Base-by-base conservation (phyloP, 192 early-diverging fungal genomes). In the Coemansia reversa region DNA sequence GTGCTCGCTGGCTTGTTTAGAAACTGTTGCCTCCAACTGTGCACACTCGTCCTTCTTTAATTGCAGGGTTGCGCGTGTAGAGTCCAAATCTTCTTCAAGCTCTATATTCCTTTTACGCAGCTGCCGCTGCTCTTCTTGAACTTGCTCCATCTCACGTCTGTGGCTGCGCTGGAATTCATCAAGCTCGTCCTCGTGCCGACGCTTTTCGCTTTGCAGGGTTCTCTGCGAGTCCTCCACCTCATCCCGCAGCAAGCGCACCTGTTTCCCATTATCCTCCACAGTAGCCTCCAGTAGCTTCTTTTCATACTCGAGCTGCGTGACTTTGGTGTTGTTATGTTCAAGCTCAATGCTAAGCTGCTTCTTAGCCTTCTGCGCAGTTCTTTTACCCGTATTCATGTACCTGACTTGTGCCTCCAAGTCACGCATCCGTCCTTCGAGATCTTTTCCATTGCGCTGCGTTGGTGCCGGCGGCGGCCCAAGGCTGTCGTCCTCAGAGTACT, bases 381-480 rank as follows among this genome's bases (percentile, higher is more conserved):
- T 81, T 14, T 79, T 62, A 39, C 83, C 83, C 25, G 83, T 70
- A 27, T 79, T 76, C 68, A 92, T 80, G 32, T 80, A 74, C 19
- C 35, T 29, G 14, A 65, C 65, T 33, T 70, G 63, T 8, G 53
- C 62, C 66, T 94, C 91, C 76, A 93, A 83, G 74, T 94, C 93
- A 60, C 88, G 78, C 5, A 94, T 74, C n/a, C 92, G 84, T 2
- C 93, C 93, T 62, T 91, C 63, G 24, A 69, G 49, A 33, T 80
- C 78, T 53, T 39, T 67, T n/a, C 65, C 70, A 0, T 63, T 28
- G 23, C 76, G 76, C 22, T 51, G 51, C 57, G 65, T 55, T 18
- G 73, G 28, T 14, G 39, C 60, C 4, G 76, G 76, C 24, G 63
- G 70, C 12, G 76, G 76, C 0, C 76, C 76, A 16, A 79, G 51